A percentile compares a stretch with the other conserved stretches of the same genome.
phyloP scores from a whole-genome alignment of 768 basidiomycete species.

The Serendipita sp. region DNA sequence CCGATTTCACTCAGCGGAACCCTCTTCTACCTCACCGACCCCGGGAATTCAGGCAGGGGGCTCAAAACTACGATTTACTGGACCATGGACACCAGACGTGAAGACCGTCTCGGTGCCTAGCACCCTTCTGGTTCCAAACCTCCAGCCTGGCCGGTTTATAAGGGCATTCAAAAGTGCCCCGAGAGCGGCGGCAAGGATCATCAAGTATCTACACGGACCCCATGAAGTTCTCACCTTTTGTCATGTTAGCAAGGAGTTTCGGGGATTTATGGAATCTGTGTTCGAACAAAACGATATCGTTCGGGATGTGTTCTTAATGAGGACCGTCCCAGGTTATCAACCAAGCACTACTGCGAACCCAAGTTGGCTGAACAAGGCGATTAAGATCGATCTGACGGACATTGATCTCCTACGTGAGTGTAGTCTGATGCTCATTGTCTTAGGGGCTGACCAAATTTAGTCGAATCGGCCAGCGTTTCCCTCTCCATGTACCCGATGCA shows the following conservation, averaged over 20 bases:
- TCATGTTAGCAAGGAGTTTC: neutral
- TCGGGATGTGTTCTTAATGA: neutral
- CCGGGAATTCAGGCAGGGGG: neutral
- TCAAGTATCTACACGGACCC: neutral
- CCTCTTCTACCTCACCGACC: neutral
- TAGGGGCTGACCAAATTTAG: neutral
- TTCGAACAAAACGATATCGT: neutral
- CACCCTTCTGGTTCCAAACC: neutral
- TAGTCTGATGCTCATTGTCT: neutral
- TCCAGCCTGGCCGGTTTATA: neutral
- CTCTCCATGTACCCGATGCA: neutral
- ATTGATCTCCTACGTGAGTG: neutral
- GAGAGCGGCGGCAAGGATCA: neutral
- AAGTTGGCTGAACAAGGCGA: neutral
- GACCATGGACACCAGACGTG: neutral
- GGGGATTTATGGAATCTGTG: neutral
- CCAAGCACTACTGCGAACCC: neutral
- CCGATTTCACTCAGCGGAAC: neutral
- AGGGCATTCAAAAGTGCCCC: neutral
- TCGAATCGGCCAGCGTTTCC: conserved; percentile 3
- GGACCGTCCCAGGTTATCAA: neutral
- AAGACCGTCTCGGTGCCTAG: neutral
- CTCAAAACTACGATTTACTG: neutral
- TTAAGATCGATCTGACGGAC: conserved; percentile 4
- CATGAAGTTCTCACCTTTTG: conserved; percentile 2